Conservation (phyloP, 129 eudicot genomes). For the Kitagawia praeruptora region DNA sequence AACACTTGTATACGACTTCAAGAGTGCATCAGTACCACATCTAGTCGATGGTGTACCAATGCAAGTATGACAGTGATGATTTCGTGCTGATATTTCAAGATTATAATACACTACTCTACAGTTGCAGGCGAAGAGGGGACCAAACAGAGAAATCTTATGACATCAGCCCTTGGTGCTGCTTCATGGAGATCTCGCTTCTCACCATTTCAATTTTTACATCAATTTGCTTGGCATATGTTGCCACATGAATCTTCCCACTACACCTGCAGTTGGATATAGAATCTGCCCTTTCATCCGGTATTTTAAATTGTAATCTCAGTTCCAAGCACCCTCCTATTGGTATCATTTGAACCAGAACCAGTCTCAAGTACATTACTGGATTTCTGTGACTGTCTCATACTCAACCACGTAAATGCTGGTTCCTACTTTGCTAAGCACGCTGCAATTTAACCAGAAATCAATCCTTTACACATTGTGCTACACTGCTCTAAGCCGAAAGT, state of each 20-base stretch:
- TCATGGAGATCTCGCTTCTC: conserved; percentile 16
- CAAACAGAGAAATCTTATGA: conserved; percentile 55
- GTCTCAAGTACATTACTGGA: conserved; percentile 19
- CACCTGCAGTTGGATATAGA: conserved; percentile 25
- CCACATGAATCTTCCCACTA: conserved; percentile 24
- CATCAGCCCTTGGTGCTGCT: conserved; percentile 23
- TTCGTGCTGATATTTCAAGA: no score
- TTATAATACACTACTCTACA: no score
- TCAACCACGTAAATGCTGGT: conserved; percentile 66
- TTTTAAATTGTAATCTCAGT: conserved; percentile 40
- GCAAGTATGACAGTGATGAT: no score
- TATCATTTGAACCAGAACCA: conserved; percentile 21
- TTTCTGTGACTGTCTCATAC: conserved; percentile 15
- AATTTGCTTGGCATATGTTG: conserved; percentile 17
- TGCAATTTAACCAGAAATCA: no score
- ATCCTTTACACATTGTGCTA: no score
- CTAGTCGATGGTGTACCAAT: background rate
- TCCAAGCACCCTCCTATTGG: conserved; percentile 50
- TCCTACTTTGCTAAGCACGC: conserved; percentile 15
- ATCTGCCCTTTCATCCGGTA: conserved; percentile 20
- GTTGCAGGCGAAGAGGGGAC: background rate
- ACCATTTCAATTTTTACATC: conserved; percentile 20
- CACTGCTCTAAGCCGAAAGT: no score
- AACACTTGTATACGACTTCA: no score
- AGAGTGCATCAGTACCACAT: background rate